These are phyloP conservation scores for Nicotiana tomentosiformis DNA, from an alignment of 257 asterid species.

Conservation along the genomic window DNA sequence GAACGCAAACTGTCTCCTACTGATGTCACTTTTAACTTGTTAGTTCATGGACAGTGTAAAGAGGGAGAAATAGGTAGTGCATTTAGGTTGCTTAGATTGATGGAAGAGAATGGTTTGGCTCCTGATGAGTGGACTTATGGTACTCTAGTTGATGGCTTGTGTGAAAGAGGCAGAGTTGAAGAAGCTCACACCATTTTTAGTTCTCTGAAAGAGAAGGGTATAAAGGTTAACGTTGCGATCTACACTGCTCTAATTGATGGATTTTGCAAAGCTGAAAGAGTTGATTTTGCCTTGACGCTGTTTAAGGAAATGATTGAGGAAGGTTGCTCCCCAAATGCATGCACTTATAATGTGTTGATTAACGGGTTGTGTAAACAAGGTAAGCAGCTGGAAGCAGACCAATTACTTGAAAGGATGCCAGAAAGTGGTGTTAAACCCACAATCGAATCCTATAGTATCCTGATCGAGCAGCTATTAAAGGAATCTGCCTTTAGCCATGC, in stretches of 20 bases:
- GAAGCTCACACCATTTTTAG: constrained; percentile 40
- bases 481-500: constrained; percentile 54
- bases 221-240: constrained; percentile 38
- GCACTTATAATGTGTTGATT: constrained; percentile 59
- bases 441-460: constrained; percentile 44
- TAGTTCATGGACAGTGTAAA: constrained; percentile 63
- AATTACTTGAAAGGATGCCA: constrained; percentile 44
- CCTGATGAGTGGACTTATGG: constrained; percentile 66
- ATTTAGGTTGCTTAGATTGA: constrained; percentile 49
- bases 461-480: constrained; percentile 55
- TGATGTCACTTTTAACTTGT: constrained; percentile 54
- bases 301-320: constrained; percentile 50
- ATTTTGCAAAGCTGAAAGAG: constrained; percentile 39
- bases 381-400: constrained; percentile 43
- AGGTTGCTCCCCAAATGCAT: constrained; percentile 41
- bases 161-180: constrained; percentile 49
- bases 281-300: constrained; percentile 43
- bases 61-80: constrained; percentile 55
- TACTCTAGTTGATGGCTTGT: constrained; percentile 48
- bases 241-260: constrained; percentile 64
- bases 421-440: constrained; percentile 46
- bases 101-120: constrained; percentile 46
- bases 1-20: constrained; percentile 41
- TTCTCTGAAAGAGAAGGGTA: constrained; percentile 45
- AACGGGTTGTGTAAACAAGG: constrained; percentile 53